These are phyloP conservation scores for Colletotrichum eleusines DNA, from an alignment of 2,329 filamentous ascomycete species.

Conservation along the genomic window DNA sequence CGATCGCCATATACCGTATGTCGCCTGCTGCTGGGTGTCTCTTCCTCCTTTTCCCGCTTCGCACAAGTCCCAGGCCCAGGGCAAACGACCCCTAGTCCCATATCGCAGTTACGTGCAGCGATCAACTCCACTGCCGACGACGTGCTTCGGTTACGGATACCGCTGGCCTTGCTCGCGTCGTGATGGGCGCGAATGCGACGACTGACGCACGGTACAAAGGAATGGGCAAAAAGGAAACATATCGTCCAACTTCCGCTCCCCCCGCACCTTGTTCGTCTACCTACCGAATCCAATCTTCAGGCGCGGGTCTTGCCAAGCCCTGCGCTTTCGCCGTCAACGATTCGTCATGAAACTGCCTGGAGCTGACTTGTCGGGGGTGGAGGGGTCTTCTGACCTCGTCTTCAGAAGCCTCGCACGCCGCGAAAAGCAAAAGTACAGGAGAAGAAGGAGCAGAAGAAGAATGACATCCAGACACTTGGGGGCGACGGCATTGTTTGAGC, in stretches of 20 bases:
- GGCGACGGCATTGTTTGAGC: constrained; percentile 23
- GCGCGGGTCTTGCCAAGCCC: background rate
- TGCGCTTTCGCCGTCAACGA: constrained; percentile 13
- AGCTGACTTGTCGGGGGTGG: background rate
- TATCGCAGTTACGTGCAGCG: background rate
- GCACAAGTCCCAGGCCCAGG: background rate
- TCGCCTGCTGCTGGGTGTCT: constrained; percentile 21
- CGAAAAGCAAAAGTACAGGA: constrained; percentile 11
- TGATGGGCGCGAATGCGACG: background rate
- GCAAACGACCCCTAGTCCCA: too few species aligned
- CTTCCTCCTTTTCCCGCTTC: background rate
- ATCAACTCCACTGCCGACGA: background rate
- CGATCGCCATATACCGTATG: constrained; percentile 22
- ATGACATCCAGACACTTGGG: background rate
- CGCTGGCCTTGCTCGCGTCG: background rate
- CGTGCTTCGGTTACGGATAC: constrained; percentile 6
- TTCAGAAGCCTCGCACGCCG: background rate
- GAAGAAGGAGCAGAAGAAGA: constrained; percentile 19
- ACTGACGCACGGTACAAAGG: background rate
- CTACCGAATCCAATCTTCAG: background rate
- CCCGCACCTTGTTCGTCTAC: too few species aligned
- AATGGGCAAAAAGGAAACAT: background rate
- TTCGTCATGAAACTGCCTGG: constrained; percentile 23
- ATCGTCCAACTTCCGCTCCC: too few species aligned
- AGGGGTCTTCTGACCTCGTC: background rate